Evolutionary conservation across 441 rosid species (phyloP).

Genomic region (Corymbia citriodora): DNA sequence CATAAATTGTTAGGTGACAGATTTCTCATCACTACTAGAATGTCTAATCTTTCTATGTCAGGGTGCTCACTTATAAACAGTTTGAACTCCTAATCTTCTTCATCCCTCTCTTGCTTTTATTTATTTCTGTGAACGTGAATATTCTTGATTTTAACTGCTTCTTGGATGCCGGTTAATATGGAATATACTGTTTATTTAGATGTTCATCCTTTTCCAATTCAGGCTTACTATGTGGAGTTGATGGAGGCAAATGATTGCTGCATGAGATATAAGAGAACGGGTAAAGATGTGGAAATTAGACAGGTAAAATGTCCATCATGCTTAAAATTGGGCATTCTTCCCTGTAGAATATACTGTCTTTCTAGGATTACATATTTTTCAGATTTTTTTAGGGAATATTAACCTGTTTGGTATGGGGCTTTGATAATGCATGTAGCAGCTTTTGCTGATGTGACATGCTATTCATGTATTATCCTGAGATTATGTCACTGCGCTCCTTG

Average conservation of each 20-base stretch:
- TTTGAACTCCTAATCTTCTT: not conserved
- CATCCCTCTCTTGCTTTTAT: not conserved
- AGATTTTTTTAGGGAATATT: not conserved
- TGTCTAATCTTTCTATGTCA: not conserved
- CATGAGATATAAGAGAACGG: slow-evolving; percentile 82
- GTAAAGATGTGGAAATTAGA: slow-evolving; percentile 95
- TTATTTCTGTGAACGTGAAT: not conserved
- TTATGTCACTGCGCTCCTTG: not conserved
- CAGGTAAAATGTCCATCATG: slow-evolving; percentile 48
- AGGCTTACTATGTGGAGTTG: slow-evolving; percentile 94
- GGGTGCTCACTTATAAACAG: not conserved
- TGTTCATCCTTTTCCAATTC: slow-evolving; percentile 12
- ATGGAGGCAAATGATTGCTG: slow-evolving; percentile 95
- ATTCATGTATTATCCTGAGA: not conserved
- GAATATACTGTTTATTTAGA: not conserved
- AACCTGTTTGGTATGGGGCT: not conserved
- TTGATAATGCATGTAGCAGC: not conserved
- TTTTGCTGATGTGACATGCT: not conserved
- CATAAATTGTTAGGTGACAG: not conserved
- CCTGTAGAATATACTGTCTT: not conserved
- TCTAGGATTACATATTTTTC: not conserved
- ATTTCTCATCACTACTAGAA: not conserved
- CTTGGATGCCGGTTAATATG: not conserved
- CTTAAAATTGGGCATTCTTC: not conserved
- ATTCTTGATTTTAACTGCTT: not conserved